phyloP scores from a whole-genome alignment of 2,329 filamentous ascomycete genomes.

The Chrysoporthe puriensis region DNA sequence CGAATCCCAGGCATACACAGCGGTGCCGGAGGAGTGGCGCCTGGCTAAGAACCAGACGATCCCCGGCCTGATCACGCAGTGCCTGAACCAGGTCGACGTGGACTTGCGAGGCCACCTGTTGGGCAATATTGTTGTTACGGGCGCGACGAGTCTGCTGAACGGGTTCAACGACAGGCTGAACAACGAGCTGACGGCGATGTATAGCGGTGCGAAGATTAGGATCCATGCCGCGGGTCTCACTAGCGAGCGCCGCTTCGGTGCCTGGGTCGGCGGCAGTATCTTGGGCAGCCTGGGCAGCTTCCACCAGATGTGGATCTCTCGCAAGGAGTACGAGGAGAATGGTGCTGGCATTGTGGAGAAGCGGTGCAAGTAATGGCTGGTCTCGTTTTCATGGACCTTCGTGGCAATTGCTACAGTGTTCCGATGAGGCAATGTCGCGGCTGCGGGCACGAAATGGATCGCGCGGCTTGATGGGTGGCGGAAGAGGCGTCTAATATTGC shows the following conservation, averaged over 20 bases:
- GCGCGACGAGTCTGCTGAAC: conserved; percentile 83
- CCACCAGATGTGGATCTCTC: conserved; percentile 99
- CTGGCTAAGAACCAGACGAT: conserved; percentile 77
- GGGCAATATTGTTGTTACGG: conserved; percentile 89
- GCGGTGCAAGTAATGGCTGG: conserved; percentile 73
- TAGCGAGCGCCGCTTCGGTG: conserved; percentile 86
- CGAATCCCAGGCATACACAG: conserved; percentile 69
- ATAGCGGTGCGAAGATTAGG: conserved; percentile 84
- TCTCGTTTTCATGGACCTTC: not conserved
- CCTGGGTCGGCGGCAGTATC: conserved; percentile 97
- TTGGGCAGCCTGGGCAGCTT: conserved; percentile 94
- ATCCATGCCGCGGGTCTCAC: conserved; percentile 85
- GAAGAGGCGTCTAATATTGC: not conserved
- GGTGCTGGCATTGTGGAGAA: conserved; percentile 91
- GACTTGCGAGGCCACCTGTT: conserved; percentile 84
- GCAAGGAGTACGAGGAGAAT: conserved; percentile 97
- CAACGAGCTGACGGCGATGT: conserved; percentile 78
- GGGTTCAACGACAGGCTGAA: conserved; percentile 92
- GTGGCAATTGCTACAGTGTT: not conserved
- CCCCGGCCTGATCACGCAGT: conserved; percentile 77
- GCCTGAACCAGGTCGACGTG: conserved; percentile 80
- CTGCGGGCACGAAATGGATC: not conserved
- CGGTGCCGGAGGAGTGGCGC: conserved; percentile 44
- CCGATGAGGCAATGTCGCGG: not conserved
- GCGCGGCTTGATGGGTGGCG: not conserved